Base-by-base conservation (phyloP, 1,284 basidiomycete genomes). In the Ustilago loliicola region DNA sequence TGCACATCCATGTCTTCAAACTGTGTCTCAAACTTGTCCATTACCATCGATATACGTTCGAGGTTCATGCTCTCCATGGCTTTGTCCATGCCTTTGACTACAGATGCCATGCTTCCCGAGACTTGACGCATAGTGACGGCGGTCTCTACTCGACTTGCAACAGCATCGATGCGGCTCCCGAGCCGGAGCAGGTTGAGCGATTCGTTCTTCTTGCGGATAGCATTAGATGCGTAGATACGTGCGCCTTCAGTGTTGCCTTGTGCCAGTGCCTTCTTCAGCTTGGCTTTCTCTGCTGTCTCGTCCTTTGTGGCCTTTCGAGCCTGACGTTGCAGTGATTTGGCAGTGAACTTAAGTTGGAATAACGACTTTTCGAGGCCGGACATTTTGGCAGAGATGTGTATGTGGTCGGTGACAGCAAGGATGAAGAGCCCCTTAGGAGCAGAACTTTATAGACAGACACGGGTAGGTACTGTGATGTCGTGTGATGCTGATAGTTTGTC, bases 61-160 rank as follows among this genome's bases (percentile, higher is more conserved):
- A 99, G 90, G 88, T 99, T 98, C 97, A 99, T 99, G 87, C 90
- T 94, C 85, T 98, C 94, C 97, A 99, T 98, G 5, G 97, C 97
- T 86, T 93, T 94, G 87, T 99, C 97, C 96, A 99, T 98, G 23
- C 96, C 96, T 85, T 92, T 93, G 60, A 99, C 97, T 7, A 99
- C 97, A 29, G 92, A 92, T 10, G 94, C 93, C 96, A 99, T 98
- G 86, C 92, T 95, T 13, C 94, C 94, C 25, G 96, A 96, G 9
- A 86, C 85, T 62, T 88, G 87, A 58, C 95, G 91, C 95, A 99
- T 98, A 61, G 96, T 98, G 47, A 99, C 96, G 0, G 97, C 97
- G n/a, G 97, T 99, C 88, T 99, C 96, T 0, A 99, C 96, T 27
- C 97, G 89, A 82, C 94, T 96, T 1, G 95, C 93, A 5, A 99